Conservation (phyloP, 1,284 basidiomycete species). For the Agroathelia rolfsii region DNA sequence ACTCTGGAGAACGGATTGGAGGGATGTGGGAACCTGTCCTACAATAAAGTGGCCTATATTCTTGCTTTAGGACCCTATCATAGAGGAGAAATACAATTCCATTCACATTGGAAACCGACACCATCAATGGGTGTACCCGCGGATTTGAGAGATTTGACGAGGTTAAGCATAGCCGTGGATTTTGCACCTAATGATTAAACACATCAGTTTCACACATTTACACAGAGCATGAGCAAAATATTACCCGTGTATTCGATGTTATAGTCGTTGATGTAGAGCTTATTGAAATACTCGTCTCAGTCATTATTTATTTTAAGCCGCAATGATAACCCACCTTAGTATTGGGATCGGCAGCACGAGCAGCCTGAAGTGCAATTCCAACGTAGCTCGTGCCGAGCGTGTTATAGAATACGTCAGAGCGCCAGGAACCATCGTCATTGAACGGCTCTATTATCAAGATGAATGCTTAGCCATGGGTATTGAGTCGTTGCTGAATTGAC, state of each 20-base stretch:
- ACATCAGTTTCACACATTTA: background rate
- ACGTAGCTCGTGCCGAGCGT: slow-evolving; percentile 25
- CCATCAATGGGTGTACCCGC: slow-evolving; percentile 37
- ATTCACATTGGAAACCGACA: no score
- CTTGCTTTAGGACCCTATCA: no score
- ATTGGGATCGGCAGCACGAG: slow-evolving; percentile 24
- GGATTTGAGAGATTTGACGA: slow-evolving; percentile 31
- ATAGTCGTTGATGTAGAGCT: slow-evolving; percentile 27
- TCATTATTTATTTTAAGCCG: background rate
- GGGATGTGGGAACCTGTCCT: slow-evolving; percentile 3
- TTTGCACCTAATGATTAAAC: slow-evolving; percentile 23
- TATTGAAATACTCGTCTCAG: no score
- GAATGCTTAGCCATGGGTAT: no score
- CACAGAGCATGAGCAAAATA: background rate
- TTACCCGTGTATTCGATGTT: slow-evolving; percentile 23
- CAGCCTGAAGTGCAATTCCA: slow-evolving; percentile 24
- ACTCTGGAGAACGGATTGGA: slow-evolving; percentile 2
- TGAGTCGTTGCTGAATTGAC: no score
- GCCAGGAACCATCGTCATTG: slow-evolving; percentile 27
- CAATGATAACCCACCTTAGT: slow-evolving; percentile 14
- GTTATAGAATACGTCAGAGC: slow-evolving; percentile 25
- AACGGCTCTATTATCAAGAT: no score
- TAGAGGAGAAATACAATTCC: no score
- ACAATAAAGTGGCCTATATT: slow-evolving; percentile 5
- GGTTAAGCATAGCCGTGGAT: slow-evolving; percentile 33